Evolutionary conservation across 1,284 basidiomycete genomes (phyloP).

Genomic region (Volvariella surrecta): DNA sequence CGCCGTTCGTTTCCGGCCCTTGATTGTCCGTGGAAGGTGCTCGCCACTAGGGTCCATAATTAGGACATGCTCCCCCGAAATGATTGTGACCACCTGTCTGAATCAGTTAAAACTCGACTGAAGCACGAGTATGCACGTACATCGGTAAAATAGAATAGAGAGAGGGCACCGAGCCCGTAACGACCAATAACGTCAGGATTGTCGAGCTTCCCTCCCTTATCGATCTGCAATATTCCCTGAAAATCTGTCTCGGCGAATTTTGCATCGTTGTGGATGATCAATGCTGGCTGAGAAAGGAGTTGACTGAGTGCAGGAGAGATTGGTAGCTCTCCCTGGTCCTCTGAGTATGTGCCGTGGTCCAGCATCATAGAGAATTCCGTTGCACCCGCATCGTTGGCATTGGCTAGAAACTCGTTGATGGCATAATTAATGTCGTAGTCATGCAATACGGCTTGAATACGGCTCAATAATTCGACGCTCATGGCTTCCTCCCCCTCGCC

Average conservation of each 20-base stretch:
- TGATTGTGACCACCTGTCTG: slow-evolving; percentile 32
- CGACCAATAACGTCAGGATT: slow-evolving; percentile 32
- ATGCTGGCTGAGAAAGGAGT: slow-evolving; percentile 24
- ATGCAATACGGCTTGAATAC: not conserved
- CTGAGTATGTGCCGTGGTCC: slow-evolving; percentile 15
- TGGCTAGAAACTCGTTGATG: slow-evolving; percentile 39
- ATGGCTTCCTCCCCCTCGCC: not conserved
- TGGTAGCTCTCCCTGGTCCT: slow-evolving; percentile 10
- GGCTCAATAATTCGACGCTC: not conserved
- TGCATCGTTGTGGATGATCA: slow-evolving; percentile 37
- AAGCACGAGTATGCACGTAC: slow-evolving; percentile 16
- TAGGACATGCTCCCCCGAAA: slow-evolving; percentile 31
- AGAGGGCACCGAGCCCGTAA: slow-evolving; percentile 40
- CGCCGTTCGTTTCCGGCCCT: not conserved
- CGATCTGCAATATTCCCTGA: slow-evolving; percentile 27
- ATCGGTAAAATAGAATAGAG: slow-evolving; percentile 42
- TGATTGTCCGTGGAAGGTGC: slow-evolving; percentile 10
- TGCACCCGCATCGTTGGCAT: slow-evolving; percentile 39
- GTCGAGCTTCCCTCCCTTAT: slow-evolving; percentile 33
- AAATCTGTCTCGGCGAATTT: slow-evolving; percentile 19
- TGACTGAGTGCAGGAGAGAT: slow-evolving; percentile 18
- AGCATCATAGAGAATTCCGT: slow-evolving; percentile 27
- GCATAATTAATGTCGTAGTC: slow-evolving; percentile 30
- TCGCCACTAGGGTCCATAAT: slow-evolving; percentile 36
- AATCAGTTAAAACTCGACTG: not conserved